Base-by-base conservation (phyloP, 768 basidiomycete species). In the Mycena olivaceomarginata region DNA sequence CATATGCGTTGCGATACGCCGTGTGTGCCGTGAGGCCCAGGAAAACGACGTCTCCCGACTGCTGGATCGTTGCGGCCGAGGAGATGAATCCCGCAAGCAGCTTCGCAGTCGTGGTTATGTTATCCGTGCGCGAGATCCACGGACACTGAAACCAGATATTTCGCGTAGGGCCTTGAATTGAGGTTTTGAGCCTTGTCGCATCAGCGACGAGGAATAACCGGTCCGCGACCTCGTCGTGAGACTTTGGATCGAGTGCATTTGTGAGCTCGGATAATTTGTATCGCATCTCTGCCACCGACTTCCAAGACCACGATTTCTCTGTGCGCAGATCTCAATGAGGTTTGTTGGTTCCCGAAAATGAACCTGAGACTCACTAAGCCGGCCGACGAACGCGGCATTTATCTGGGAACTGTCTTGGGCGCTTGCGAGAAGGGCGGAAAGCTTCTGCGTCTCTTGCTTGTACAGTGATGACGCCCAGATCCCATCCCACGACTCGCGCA, bases 41-140 rank as follows among this genome's bases (percentile, higher is more conserved):
- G 57, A 70, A 70, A 43, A 70, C 22, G 22, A 40, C 43, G 57
- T 70, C 69, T 59, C 57, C 69, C 69, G 69, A 59, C 57, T 62
- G 25, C 57, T 70, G 69, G 41, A 70, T 48, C 56, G 41, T 16
- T n/a, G 69, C 60, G 18, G 69, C 69, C 41, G 69, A 70, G 22
- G 22, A 59, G 25, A 60, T 70, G 69, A 62, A 59, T 59, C 15
- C 41, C 45, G 43, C 57, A 62, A 70, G 56, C 41, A 70, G 69
- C 56, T 62, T 46, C 69, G 69, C 69, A 31, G 53, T 56, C 15
- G 48, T 13, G 12, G 12, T 15, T 13, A 18, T 18, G 18, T 25
- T 25, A 25, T 25, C 18, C 16, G 20, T 1, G 53, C 53, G n/a
- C n/a, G 53, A 25, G 22, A 56, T 56, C 53, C 53, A 56, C n/a